Percentiles rank a stretch among this genome's conserved stretches.
These are phyloP conservation scores for Heracleum sosnowskyi DNA, from an alignment of 129 eudicot species.

Conservation along the genomic window DNA sequence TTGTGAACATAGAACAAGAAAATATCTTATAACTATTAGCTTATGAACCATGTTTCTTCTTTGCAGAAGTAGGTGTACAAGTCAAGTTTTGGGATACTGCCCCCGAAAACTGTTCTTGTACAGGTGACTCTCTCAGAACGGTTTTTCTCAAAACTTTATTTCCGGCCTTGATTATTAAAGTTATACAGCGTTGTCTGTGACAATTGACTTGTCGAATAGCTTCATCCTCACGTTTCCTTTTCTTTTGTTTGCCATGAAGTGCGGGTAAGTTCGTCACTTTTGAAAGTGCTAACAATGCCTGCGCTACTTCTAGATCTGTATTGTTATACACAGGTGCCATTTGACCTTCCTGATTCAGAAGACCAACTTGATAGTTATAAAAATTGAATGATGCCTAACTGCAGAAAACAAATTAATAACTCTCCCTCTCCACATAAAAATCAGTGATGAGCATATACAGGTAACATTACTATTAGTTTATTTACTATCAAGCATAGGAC, in stretches of 20 bases:
- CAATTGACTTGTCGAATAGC: no score
- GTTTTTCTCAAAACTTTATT: no score
- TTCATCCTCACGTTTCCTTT: conserved; percentile 1
- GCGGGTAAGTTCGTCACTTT: neutral
- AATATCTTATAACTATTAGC: neutral
- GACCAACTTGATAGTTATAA: neutral
- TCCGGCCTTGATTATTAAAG: no score
- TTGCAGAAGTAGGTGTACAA: no score
- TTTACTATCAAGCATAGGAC: neutral
- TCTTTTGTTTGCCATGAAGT: neutral
- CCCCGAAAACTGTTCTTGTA: no score
- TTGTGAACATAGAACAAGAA: neutral
- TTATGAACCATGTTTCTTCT: neutral
- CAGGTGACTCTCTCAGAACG: no score
- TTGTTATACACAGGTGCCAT: neutral
- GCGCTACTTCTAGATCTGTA: neutral
- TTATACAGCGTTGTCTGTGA: no score
- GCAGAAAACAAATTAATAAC: neutral
- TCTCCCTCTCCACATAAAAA: neutral
- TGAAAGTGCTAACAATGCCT: conserved; percentile 7
- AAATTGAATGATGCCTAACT: neutral
- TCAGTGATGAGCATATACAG: neutral
- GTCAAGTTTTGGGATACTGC: neutral
- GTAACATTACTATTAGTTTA: neutral
- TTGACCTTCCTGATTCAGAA: conserved; percentile 2